Evolutionary conservation across 2,329 filamentous ascomycete species (phyloP).

Genomic region (Clonostachys chloroleuca): DNA sequence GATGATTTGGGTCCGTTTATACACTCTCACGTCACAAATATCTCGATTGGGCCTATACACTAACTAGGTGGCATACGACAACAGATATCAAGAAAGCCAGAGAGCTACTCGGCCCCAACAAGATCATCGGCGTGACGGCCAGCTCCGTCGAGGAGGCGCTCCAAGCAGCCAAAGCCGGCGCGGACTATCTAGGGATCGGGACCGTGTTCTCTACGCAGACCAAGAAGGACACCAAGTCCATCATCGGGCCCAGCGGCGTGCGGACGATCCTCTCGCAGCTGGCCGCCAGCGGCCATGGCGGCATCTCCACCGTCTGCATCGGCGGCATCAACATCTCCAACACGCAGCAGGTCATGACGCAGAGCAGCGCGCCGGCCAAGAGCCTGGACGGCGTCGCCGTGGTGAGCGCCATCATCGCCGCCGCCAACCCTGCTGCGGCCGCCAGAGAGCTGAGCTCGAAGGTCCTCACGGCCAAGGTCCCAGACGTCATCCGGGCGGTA

Average conservation of each 20-base stretch:
- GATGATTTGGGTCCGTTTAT: slow-evolving; percentile 72
- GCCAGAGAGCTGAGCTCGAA: slow-evolving; percentile 48
- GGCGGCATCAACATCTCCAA: slow-evolving; percentile 82
- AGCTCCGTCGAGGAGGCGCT: slow-evolving; percentile 69
- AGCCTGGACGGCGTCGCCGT: slow-evolving; percentile 77
- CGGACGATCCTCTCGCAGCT: slow-evolving; percentile 52
- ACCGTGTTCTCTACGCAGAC: slow-evolving; percentile 84
- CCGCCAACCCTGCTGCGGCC: slow-evolving; percentile 60
- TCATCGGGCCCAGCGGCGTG: slow-evolving; percentile 53
- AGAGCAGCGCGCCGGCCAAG: slow-evolving; percentile 53
- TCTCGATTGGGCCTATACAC: background rate
- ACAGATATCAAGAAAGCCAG: slow-evolving; percentile 48
- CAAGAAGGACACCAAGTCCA: slow-evolving; percentile 79
- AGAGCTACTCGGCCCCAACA: slow-evolving; percentile 65
- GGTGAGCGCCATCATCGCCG: slow-evolving; percentile 82
- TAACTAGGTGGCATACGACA: background rate
- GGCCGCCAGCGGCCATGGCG: slow-evolving; percentile 32
- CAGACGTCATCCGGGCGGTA: slow-evolving; percentile 54
- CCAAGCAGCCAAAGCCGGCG: slow-evolving; percentile 68
- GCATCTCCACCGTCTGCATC: slow-evolving; percentile 72
- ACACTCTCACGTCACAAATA: background rate
- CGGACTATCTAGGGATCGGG: slow-evolving; percentile 87
- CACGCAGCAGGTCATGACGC: slow-evolving; percentile 67
- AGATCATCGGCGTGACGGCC: slow-evolving; percentile 88
- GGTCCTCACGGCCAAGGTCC: slow-evolving; percentile 41